Evolutionary conservation across 106 monocot species (phyloP), one percentile per base, ranked within the genome.

Genomic region (Narthecium ossifragum): DNA sequence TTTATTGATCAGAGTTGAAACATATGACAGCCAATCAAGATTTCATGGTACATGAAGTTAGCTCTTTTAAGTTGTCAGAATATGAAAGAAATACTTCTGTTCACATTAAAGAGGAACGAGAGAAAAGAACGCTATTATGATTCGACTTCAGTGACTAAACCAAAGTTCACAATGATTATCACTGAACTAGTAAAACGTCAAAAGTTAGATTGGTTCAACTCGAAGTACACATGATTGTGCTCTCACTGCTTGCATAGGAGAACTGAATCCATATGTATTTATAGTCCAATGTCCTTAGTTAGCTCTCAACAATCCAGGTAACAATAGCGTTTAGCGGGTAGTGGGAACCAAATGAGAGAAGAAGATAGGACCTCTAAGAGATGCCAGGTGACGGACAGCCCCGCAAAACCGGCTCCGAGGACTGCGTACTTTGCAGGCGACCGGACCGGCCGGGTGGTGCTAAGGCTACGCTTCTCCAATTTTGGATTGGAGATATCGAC

Each of bases 331-430:
- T 17, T 31, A 62, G 22, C 20, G 20, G 12, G 14, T 4, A 62
- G 49, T 25, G 5, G 2, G 23, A 26, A 43, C n/a, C 26, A 24
- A 59, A 66, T n/a, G 30, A 43, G 46, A 36, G 32, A 37, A 45
- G 8, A 6, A 0, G 49, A 8, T 20, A 30, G 1, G 45, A 96
- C 96, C 83, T 87, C 70, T 17, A 98, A 81, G 28, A 98, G 90
- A 57, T 98, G 86, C 83, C 84, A 98, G 4, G 84, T 80, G 10
- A 96, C 90, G 11, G 96, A 90, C 3, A 96, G 58, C 1, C 96
- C 96, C 2, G 96, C 90, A 62, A 96, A 96, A 4, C 96, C 96
- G n/a, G 96, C 96, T n/a, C 96, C 96, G 26, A 90, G 90, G 34
- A 96, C 72, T 0, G 96, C 96, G 43, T 90, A 98, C 57, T 60